Evolutionary conservation across 768 basidiomycete species (phyloP).

Genomic region (Calocera cornea): DNA sequence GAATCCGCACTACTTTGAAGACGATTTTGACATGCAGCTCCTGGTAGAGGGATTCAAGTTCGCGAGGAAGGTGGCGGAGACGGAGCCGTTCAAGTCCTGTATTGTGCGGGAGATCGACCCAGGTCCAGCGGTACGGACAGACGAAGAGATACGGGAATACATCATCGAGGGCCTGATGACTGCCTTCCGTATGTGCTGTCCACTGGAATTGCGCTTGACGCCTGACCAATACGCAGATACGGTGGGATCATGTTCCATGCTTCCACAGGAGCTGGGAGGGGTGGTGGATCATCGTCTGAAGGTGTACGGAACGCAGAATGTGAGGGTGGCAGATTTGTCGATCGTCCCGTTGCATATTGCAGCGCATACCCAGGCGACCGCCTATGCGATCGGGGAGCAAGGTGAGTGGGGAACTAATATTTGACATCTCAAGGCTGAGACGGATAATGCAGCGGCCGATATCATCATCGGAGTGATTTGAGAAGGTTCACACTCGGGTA

Average conservation of each 20-base stretch:
- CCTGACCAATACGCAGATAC: slow-evolving; percentile 27
- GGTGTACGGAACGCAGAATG: slow-evolving; percentile 47
- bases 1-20: slow-evolving; percentile 34
- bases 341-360: slow-evolving; percentile 40
- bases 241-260: slow-evolving; percentile 46
- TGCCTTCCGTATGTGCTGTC: slow-evolving; percentile 16
- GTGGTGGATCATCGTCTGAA: slow-evolving; percentile 40
- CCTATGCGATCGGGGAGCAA: slow-evolving; percentile 37
- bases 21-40: slow-evolving; percentile 29
- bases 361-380: slow-evolving; percentile 31
- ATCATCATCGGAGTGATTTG: background rate
- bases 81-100: slow-evolving; percentile 23
- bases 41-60: slow-evolving; percentile 27
- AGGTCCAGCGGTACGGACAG: slow-evolving; percentile 22
- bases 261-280: slow-evolving; percentile 42
- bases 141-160: slow-evolving; percentile 27
- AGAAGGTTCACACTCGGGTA: too few species aligned
- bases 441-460: background rate
- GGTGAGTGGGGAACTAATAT: slow-evolving; percentile 22
- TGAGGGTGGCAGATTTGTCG: slow-evolving; percentile 48
- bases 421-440: background rate
- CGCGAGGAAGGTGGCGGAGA: slow-evolving; percentile 18
- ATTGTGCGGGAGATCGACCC: slow-evolving; percentile 26
- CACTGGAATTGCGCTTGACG: background rate
- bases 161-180: slow-evolving; percentile 16